phyloP scores from a whole-genome alignment of 805 yeast genomes.

The Saccharomyces jurei region DNA sequence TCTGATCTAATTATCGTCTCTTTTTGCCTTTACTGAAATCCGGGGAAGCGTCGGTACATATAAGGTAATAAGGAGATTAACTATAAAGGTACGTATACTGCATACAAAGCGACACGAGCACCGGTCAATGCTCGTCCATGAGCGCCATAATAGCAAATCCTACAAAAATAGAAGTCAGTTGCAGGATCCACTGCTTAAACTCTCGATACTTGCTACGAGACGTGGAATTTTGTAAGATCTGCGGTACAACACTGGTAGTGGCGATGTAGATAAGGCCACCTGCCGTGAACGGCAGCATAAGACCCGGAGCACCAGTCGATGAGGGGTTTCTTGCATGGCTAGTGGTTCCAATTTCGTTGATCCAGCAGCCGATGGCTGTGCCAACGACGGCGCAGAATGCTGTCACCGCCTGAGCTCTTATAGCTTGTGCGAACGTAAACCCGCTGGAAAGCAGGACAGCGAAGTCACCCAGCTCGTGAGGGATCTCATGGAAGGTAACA shows the following conservation, averaged over 20 bases:
- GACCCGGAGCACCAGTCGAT: slow-evolving; percentile 26
- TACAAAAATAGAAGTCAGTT: slow-evolving; percentile 40
- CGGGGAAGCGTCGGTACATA: background rate
- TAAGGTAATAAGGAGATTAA: background rate
- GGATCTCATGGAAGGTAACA: slow-evolving; percentile 68
- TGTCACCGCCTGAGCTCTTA: slow-evolving; percentile 59
- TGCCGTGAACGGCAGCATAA: slow-evolving; percentile 63
- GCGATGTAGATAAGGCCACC: slow-evolving; percentile 73
- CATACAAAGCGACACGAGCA: background rate
- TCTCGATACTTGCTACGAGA: slow-evolving; percentile 34
- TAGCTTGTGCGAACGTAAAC: slow-evolving; percentile 54
- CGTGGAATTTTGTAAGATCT: slow-evolving; percentile 41
- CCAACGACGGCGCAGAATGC: slow-evolving; percentile 61
- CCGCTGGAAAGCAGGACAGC: slow-evolving; percentile 62
- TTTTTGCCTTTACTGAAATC: background rate
- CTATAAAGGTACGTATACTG: background rate
- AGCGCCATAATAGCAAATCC: slow-evolving; percentile 54
- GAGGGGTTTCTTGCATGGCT: slow-evolving; percentile 30
- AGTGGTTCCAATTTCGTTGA: slow-evolving; percentile 36
- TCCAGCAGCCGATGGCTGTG: slow-evolving; percentile 51
- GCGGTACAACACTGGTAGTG: slow-evolving; percentile 69
- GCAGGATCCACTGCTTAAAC: slow-evolving; percentile 35
- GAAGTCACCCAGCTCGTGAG: slow-evolving; percentile 77
- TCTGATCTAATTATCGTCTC: background rate
- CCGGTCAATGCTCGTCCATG: slow-evolving; percentile 10